Percentiles rank a stretch among this genome's conserved stretches.
phyloP scores from a whole-genome alignment of 768 basidiomycete genomes.

The Russula foetens region DNA sequence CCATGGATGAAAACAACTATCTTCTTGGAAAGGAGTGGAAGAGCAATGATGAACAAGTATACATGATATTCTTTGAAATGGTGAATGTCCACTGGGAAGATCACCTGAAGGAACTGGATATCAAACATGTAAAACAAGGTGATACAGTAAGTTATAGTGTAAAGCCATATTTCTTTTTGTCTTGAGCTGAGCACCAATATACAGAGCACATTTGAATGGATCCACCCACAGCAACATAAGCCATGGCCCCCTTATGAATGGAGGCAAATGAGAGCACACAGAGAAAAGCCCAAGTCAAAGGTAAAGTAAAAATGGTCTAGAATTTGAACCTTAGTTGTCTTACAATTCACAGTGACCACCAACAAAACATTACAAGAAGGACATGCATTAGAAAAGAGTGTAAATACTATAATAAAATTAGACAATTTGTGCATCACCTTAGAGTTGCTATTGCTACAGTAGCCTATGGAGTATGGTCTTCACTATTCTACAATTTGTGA shows the following conservation, averaged over 20 bases:
- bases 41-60: conserved; percentile 6
- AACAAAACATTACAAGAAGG: neutral
- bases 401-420: neutral
- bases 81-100: conserved; percentile 21
- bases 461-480: too few relatives aligned
- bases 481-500: too few relatives aligned
- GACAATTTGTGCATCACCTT: neutral
- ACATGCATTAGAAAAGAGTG: neutral
- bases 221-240: conserved; percentile 4
- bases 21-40: conserved; percentile 2
- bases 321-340: neutral
- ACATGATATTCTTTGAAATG: conserved; percentile 19
- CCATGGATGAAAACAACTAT: neutral
- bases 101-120: conserved; percentile 21
- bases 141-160: neutral
- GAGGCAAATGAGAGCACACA: neutral
- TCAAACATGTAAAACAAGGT: conserved; percentile 9
- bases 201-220: conserved; percentile 9
- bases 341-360: neutral
- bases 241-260: neutral
- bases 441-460: neutral
- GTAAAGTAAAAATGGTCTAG: neutral
- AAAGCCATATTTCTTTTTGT: neutral
- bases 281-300: neutral
- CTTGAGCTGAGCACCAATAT: neutral